Conservation (phyloP, 2,329 filamentous ascomycete genomes). For the Cadophora luteo-olivacea region DNA sequence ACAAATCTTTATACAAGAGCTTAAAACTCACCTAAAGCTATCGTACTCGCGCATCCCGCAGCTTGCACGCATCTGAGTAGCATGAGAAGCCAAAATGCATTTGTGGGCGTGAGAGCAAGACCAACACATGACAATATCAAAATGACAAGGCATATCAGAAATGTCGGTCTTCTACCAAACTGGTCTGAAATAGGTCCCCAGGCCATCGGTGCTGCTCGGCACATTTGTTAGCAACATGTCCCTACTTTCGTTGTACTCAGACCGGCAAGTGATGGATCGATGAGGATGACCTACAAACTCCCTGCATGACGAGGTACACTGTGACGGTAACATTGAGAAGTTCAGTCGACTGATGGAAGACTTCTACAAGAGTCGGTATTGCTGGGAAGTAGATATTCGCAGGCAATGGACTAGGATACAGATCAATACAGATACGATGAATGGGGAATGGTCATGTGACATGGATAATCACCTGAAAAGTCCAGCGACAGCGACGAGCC, state of each 20-base stretch:
- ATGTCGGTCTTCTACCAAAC: background rate
- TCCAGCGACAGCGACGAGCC: background rate
- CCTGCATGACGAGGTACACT: constrained; percentile 8
- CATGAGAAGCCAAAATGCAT: background rate
- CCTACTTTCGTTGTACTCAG: background rate
- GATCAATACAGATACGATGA: background rate
- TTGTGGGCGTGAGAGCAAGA: background rate
- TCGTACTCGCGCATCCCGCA: too few relatives aligned
- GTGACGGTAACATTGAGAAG: constrained; percentile 8
- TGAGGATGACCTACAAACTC: background rate
- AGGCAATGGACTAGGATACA: background rate
- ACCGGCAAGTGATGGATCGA: background rate
- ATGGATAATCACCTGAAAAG: background rate
- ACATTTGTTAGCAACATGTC: background rate
- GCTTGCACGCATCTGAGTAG: background rate
- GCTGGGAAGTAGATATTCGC: constrained; percentile 3
- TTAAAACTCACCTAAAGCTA: too few relatives aligned
- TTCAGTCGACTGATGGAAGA: background rate
- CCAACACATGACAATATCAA: constrained; percentile 1
- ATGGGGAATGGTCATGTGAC: background rate
- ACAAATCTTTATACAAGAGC: too few relatives aligned
- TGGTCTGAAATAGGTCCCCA: background rate
- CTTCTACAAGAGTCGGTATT: background rate
- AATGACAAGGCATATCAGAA: background rate
- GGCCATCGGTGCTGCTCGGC: background rate